Evolutionary conservation across 495 filamentous ascomycete species (phyloP), one percentile per base, ranked within the genome.

Genomic region (Aspergillus coremiiformis): DNA sequence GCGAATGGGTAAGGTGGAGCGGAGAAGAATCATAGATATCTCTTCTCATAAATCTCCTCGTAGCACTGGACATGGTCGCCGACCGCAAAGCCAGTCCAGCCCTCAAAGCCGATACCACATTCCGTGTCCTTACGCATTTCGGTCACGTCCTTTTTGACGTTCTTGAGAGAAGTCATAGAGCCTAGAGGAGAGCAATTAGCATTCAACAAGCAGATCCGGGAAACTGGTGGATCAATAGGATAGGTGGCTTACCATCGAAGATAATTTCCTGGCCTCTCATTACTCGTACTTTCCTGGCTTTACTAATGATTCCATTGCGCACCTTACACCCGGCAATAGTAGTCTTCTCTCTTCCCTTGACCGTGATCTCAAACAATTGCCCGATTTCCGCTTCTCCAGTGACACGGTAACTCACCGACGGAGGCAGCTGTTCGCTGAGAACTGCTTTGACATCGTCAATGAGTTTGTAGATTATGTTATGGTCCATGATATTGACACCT

Each of bases 391-490:
- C 92, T 69, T 97, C 94, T 45, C 90, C 94, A 0, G 85, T 70
- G 9, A 96, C 88, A 46, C 78, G 81, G 43, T 74, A 72, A 17
- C 76, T 83, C 26, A 93, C 68, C 0, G 67, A 62, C 20, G 85
- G 85, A 7, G 85, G 55, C 15, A 99, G 76, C 39, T 81, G 70
- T 52, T 84, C 80, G 51, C 78, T 83, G 50, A 99, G 60, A 32
- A 70, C 76, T 0, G 66, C 79, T 63, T 82, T 85, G 43, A 96
- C 84, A 47, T 89, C 86, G 60, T 97, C 91, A 9, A 88, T 80
- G 9, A 97, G 75, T 49, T 85, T 83, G 65, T 99, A 97, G 57
- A 99, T 99, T 58, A 99, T 81, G 55, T 85, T 96, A 62, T 92
- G 84, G 46, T 95, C 83, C 56, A 96, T 60, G 20, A 99, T 85